These are phyloP conservation scores for Paraphaeosphaeria sporulosa DNA, from an alignment of 2,329 filamentous ascomycete species.

Conservation along the genomic window DNA sequence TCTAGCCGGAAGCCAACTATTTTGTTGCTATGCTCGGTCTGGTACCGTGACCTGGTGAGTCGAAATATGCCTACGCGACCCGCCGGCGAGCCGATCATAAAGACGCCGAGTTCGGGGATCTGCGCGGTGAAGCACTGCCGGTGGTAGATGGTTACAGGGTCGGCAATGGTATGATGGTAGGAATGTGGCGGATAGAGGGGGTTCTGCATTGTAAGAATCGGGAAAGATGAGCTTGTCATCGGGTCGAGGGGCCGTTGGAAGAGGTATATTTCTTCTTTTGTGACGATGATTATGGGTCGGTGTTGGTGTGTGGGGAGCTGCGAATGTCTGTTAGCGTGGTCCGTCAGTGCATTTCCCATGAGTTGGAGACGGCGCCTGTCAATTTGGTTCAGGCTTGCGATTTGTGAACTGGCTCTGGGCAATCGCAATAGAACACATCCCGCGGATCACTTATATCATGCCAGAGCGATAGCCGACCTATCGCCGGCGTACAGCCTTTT, in stretches of 20 bases:
- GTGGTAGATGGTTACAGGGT: conserved; percentile 20
- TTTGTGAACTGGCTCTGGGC: neutral
- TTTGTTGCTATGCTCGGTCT: neutral
- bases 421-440: neutral
- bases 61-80: conserved; percentile 70
- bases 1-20: conserved; percentile 62
- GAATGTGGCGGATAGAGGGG: conserved; percentile 30
- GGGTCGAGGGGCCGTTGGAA: conserved; percentile 44
- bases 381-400: neutral
- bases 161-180: neutral
- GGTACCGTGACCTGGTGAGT: conserved; percentile 60
- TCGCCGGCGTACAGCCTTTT: neutral
- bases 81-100: conserved; percentile 71
- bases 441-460: neutral
- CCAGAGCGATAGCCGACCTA: neutral
- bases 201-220: conserved; percentile 48
- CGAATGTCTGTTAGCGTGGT: neutral
- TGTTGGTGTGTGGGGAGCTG: conserved; percentile 21
- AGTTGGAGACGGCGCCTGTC: neutral
- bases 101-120: conserved; percentile 74
- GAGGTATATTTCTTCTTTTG: conserved; percentile 54
- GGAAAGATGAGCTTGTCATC: conserved; percentile 26
- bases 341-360: neutral
- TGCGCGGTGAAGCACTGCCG: conserved; percentile 67
- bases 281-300: conserved; percentile 48